These are phyloP conservation scores for Diaporthe sp. DNA, from an alignment of 2,329 filamentous ascomycete genomes.

Conservation along the genomic window DNA sequence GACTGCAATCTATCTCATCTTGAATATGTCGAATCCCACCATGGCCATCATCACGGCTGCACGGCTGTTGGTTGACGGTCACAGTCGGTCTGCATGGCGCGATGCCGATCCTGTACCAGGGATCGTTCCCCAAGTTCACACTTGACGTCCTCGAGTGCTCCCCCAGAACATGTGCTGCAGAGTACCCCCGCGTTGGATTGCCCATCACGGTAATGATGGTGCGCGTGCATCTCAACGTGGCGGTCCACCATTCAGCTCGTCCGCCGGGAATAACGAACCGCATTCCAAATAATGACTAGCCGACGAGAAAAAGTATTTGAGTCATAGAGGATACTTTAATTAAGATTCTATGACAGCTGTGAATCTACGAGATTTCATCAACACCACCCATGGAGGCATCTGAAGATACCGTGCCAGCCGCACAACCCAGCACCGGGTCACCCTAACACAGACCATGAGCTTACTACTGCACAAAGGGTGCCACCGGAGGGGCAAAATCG, in stretches of 20 bases:
- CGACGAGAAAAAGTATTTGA: background rate
- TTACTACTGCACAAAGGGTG: slow-evolving; percentile 8
- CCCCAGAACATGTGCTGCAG: slow-evolving; percentile 7
- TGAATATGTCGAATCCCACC: background rate
- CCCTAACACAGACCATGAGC: slow-evolving; percentile 15
- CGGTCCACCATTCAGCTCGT: background rate
- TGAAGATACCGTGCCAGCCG: slow-evolving; percentile 16
- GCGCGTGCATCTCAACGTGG: slow-evolving; percentile 4
- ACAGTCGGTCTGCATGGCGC: slow-evolving; percentile 15
- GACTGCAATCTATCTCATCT: slow-evolving; percentile 4
- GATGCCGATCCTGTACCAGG: slow-evolving; percentile 11
- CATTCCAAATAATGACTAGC: slow-evolving; percentile 14
- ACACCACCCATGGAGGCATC: background rate
- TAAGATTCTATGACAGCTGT: background rate
- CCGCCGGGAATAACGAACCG: slow-evolving; percentile 9
- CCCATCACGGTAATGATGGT: slow-evolving; percentile 22
- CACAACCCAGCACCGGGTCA: background rate
- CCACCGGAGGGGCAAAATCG: background rate
- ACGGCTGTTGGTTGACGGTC: background rate
- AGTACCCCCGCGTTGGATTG: slow-evolving; percentile 8
- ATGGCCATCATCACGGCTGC: background rate
- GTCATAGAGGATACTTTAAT: slow-evolving; percentile 17
- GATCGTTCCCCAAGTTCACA: background rate
- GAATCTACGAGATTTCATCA: background rate
- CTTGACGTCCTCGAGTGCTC: slow-evolving; percentile 8